Base-by-base conservation (phyloP, 805 yeast genomes). In the Naumovozyma dairenensis region DNA sequence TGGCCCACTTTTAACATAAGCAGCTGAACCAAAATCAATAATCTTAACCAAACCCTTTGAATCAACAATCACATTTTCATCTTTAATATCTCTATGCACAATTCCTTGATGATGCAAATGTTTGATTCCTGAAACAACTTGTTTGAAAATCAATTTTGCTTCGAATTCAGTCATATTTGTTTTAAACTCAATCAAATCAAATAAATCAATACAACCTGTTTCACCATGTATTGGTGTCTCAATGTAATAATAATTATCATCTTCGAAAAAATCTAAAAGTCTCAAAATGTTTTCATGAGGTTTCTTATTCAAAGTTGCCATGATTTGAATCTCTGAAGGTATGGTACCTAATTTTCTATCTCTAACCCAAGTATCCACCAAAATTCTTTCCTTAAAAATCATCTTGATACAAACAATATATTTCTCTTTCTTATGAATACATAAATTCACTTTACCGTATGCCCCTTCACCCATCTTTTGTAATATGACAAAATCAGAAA, bases 331-430 rank as follows among this genome's bases (percentile, higher is more conserved):
- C 57, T 92, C 98, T n/a, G 89, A 77, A 2, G 97, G 97, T 24
- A 92, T 80, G 0, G 96, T 87, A 5, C 98, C 98, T 27, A 92
- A 62, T 39, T 71, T 72, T 17, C 95, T 72, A 57, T 92, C 97
- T 35, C 97, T 68, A 2, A 86, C 94, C 98, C 98, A 92, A 0
- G 97, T 86, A 55, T 92, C 98, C 8, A 92, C 96, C 48, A 92
- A 65, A 48, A 92, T 92, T 37, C 95, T 71, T 46, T 85, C 94
- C 50, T 92, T 92, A 53, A 83, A 81, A 32, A 92, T 92, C 46
- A 93, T 77, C 57, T 92, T 92, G 38, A 87, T 73, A 13, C 92
- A 83, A 26, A 85, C 79, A 40, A 67, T 71, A 53, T 82, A 78
- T 2, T 59, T 59, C 45, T 81, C 85, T 18, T 68, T 65, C 29